Evolutionary conservation across 2,329 filamentous ascomycete species (phyloP), one percentile per base, ranked within the genome.

Genomic region (Aspergillus pseudotamarii): DNA sequence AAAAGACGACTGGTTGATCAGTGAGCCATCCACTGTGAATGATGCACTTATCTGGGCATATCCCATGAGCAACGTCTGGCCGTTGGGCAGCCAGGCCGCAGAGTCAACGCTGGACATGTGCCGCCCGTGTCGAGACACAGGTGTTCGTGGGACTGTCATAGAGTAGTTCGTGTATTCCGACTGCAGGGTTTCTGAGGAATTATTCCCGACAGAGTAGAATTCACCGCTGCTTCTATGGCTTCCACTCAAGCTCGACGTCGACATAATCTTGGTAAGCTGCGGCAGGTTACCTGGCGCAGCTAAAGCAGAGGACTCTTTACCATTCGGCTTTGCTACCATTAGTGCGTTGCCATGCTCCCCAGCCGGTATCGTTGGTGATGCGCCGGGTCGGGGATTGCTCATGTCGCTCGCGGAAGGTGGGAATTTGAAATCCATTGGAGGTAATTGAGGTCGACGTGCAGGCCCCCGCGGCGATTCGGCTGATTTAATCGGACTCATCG

Each of bases 1-100:
- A 71, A 99, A 99, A 0, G 92, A 92, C 0, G 88, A 88, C 45
- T 96, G 89, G 71, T 96, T 94, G 64, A 99, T 89, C 26, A 99
- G 81, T 1, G 95, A 97, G 0, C 93, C 93, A 73, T 99, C 95
- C 8, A 99, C 81, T 0, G 89, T 93, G 71, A 99, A 99, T 0
- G 92, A 94, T 4, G 95, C 95, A 77, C 93, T 91, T 2, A 98
- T 88, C 71, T 99, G 95, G 3, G 92, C 94, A 78, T 96, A 99
- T 0, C 94, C 95, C 95, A 99, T 99, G 88, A 99, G 96, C 59
- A 99, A 81, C 1, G 90, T 89, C 75, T 98, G 94, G 59, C 66
- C 69, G 51, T 72, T 70, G 21, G 65, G 59, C 9, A 64, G 34
- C 32, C 65, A 71, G 14, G 63, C 66, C 53, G 59, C 65, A 23